A percentile compares a stretch with the other conserved stretches of the same genome.
Conservation (phyloP, 345 rosid genomes). For the Populus davidiana region DNA sequence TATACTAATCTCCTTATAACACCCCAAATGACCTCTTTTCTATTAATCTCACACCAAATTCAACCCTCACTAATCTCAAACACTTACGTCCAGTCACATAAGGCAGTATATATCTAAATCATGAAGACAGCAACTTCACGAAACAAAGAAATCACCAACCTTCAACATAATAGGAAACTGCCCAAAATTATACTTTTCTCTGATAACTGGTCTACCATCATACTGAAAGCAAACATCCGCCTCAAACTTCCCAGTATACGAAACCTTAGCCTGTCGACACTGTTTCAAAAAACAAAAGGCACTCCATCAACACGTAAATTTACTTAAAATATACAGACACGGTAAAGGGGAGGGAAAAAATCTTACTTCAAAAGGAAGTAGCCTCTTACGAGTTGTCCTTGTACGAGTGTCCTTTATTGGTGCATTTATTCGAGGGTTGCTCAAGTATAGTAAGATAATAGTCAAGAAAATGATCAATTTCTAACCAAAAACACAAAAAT, state of each 20-base stretch:
- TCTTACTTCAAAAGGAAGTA: constrained; percentile 75
- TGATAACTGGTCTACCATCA: constrained; percentile 37
- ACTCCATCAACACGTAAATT: constrained; percentile 3
- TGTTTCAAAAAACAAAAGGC: constrained; percentile 28
- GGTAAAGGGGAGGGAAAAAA: neutral
- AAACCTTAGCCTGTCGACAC: constrained; percentile 85
- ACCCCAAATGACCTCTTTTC: too few relatives aligned
- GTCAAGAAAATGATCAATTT: constrained; percentile 42
- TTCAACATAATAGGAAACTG: constrained; percentile 83
- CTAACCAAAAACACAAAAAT: neutral
- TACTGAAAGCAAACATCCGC: constrained; percentile 60
- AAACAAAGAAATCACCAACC: constrained; percentile 31
- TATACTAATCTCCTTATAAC: too few relatives aligned
- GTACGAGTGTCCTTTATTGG: constrained; percentile 61
- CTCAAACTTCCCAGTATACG: constrained; percentile 66
- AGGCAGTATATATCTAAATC: neutral
- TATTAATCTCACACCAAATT: too few relatives aligned
- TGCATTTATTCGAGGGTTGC: constrained; percentile 45
- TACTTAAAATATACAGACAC: neutral
- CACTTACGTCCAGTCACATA: neutral
- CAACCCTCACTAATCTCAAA: neutral
- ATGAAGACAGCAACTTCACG: neutral
- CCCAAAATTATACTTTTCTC: constrained; percentile 69
- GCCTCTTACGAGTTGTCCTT: constrained; percentile 29
- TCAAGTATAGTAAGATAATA: constrained; percentile 49